Percentiles rank a stretch among this genome's conserved stretches.
These are phyloP conservation scores for Kurtzmaniella fragi DNA, from an alignment of 805 yeast genomes.

Conservation along the genomic window DNA sequence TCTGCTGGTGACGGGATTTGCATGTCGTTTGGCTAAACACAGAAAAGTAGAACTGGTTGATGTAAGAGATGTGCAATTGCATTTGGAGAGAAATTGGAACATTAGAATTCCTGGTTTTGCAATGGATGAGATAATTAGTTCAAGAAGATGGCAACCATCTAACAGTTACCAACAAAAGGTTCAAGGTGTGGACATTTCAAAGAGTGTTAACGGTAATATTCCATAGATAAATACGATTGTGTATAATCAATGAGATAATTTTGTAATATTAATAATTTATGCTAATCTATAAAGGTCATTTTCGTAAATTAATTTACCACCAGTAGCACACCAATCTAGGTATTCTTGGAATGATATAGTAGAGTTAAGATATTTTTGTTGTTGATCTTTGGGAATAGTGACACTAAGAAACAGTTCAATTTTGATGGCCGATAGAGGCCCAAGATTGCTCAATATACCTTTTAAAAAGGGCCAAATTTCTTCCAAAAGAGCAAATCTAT, in stretches of 20 bases:
- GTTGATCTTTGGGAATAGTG: constrained; percentile 43
- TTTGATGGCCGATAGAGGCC: constrained; percentile 41
- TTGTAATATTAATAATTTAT: not conserved
- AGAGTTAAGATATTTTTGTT: constrained; percentile 32
- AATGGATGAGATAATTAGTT: constrained; percentile 81
- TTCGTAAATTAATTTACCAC: constrained; percentile 25
- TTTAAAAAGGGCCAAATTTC: constrained; percentile 42
- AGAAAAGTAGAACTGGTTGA: constrained; percentile 84
- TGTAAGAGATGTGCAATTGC: constrained; percentile 84
- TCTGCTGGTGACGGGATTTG: constrained; percentile 83
- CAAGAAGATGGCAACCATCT: constrained; percentile 68
- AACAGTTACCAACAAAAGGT: constrained; percentile 59
- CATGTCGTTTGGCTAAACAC: constrained; percentile 92
- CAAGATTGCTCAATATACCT: constrained; percentile 56
- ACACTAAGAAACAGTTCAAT: constrained; percentile 51
- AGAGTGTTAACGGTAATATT: constrained; percentile 51
- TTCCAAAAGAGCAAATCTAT: constrained; percentile 2
- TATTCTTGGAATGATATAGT: constrained; percentile 36
- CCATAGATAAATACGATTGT: constrained; percentile 8
- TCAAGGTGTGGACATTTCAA: constrained; percentile 62
- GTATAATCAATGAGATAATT: not conserved
- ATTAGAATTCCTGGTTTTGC: constrained; percentile 91
- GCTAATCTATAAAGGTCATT: not conserved
- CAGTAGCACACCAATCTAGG: constrained; percentile 38
- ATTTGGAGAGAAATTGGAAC: constrained; percentile 91